Percentiles rank a stretch among this genome's conserved stretches.
Evolutionary conservation across 2,329 filamentous ascomycete species (phyloP).

Genomic region (Colletotrichum siamense): DNA sequence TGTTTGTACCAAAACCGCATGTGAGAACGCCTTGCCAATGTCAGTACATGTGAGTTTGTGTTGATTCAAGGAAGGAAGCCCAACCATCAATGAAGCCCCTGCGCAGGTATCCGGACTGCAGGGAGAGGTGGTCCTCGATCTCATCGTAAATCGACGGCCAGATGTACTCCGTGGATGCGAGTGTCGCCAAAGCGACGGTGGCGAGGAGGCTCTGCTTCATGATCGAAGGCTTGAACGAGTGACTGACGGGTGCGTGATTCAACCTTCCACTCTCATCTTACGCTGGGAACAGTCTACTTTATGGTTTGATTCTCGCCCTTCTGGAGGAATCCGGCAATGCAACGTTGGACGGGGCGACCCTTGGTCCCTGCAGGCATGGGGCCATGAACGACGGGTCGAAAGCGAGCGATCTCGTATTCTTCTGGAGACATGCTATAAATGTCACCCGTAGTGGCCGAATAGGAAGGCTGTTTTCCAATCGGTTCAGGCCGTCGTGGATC

Average conservation of each 20-base stretch:
- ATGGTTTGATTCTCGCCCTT: neutral
- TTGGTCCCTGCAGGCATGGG: conserved; percentile 1
- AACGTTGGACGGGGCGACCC: conserved; percentile 8
- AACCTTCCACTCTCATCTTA: neutral
- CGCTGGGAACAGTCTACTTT: neutral
- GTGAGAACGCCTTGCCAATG: conserved; percentile 18
- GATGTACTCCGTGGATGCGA: conserved; percentile 4
- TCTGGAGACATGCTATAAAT: neutral
- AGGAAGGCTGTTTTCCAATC: neutral
- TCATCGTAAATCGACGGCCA: conserved; percentile 21
- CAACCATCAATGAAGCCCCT: conserved; percentile 18
- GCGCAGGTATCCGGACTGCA: conserved; percentile 16
- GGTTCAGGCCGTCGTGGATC: neutral
- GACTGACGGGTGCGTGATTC: neutral
- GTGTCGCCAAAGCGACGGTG: neutral
- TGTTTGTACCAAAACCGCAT: conserved; percentile 23
- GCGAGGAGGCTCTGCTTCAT: conserved; percentile 12
- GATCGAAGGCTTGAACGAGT: neutral
- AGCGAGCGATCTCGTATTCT: conserved; percentile 6
- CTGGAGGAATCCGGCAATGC: neutral
- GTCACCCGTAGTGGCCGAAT: neutral
- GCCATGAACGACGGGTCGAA: neutral
- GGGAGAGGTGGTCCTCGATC: conserved; percentile 19
- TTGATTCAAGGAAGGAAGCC: neutral
- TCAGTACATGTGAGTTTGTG: neutral